A percentile compares a stretch with the other conserved stretches of the same genome.
phyloP scores from a whole-genome alignment of 2,329 filamentous ascomycete genomes.

The Zymoseptoria tritici region DNA sequence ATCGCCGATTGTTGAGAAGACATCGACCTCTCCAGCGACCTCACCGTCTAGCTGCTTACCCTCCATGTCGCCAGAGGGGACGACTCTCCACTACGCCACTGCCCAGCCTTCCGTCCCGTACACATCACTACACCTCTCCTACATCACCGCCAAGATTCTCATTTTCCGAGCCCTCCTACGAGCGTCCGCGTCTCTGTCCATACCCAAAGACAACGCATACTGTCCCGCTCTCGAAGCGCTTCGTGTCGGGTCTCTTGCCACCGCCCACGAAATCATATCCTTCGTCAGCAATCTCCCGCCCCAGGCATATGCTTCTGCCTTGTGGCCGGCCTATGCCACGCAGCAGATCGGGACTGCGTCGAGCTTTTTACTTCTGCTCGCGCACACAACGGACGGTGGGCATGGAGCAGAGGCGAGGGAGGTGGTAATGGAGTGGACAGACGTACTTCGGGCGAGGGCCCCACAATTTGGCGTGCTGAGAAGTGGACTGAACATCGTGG shows the following conservation, averaged over 20 bases:
- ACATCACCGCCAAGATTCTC: slow-evolving; percentile 46
- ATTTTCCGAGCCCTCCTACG: slow-evolving; percentile 46
- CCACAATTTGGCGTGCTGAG: neutral
- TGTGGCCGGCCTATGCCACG: neutral
- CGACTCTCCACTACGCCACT: neutral
- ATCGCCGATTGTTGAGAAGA: neutral
- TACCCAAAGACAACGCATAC: neutral
- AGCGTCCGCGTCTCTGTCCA: neutral
- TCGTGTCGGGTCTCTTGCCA: neutral
- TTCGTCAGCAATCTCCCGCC: neutral
- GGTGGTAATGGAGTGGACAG: neutral
- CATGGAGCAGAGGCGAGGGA: neutral
- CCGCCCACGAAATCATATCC: neutral
- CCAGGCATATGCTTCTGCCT: neutral
- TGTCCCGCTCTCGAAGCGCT: neutral
- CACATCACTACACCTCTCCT: slow-evolving; percentile 45
- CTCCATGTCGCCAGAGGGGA: slow-evolving; percentile 26
- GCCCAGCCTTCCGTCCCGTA: slow-evolving; percentile 30
- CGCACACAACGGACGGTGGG: neutral
- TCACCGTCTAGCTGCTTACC: slow-evolving; percentile 2
- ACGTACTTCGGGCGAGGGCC: neutral
- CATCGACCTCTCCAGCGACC: neutral
- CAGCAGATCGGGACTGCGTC: neutral
- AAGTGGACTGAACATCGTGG: neutral
- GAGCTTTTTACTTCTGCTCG: neutral